Evolutionary conservation across 129 eudicot genomes (phyloP), one percentile per base, ranked within the genome.

Genomic region (Escallonia rubra): DNA sequence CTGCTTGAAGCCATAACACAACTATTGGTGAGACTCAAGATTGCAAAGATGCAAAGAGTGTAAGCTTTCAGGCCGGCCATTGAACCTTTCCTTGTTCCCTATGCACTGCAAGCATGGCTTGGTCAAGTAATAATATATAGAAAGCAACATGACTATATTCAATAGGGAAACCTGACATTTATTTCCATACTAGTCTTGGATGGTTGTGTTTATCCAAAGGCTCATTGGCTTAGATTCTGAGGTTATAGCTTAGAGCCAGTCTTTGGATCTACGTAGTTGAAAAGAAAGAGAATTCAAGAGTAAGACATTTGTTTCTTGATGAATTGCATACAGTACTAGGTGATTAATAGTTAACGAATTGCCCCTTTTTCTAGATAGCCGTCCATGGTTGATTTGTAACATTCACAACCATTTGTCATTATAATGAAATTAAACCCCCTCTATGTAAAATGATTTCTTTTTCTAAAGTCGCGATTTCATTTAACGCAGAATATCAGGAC

Each of bases 11-110:
- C 76, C 70, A 64, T 51, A 16, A 45, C 67, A 46, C 34, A 55
- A 16, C 64, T 42, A 61, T 40, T 40, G 47, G 67, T 50, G 61
- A 82, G 68, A 34, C 59, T 73, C 12, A 76, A 59, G 15, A 79
- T 64, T 9, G 66, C 50, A 41, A 70, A 59, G 42, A 65, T 55
- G 70, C 48, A 66, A 41, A 68, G 40, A 45, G 56, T 70, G 63
- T 41, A 51, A 64, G 53, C 40, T 23, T 23, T 23, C 34, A 23
- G 44, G 67, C 51, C 12, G 39, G 47, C 76, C 83, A 75, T 78
- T 49, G 50, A 23, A 0, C 34, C 43, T 47, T 47, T 72, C n/a
- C 10, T 6, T 4, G 23, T 11, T 54, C 4, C 34, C 59, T 54
- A 12, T 54, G 6, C 6, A 54, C 59, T 14, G 7, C 13, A 16